Base-by-base conservation (phyloP, 1,139 yeast genomes). In the Suhomyces wounanorum region DNA sequence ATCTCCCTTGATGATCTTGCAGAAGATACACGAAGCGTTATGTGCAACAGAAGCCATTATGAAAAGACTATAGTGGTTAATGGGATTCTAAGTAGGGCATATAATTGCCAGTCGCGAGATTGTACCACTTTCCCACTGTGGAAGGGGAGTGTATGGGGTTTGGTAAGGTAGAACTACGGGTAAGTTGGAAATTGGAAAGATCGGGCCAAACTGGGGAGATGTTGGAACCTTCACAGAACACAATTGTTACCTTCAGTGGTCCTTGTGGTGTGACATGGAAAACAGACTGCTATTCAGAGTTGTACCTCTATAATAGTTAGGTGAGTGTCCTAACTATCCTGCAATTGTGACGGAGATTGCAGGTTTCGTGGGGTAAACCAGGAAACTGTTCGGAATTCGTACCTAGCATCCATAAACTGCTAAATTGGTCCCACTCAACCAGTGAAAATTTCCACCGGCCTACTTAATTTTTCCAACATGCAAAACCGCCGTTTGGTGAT, bases 1-100 rank as follows among this genome's bases (percentile, higher is more conserved):
- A 61, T 92, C 97, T 49, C 97, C 96, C 66, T 88, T 89, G 72
- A 92, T 84, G 68, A 92, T 92, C 64, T 90, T 89, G 77, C 98
- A 92, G 67, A 92, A 92, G 60, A 92, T 83, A 72, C 98, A 92
- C 44, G 83, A 70, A 17, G 88, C 84, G 52, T 61, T 53, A 44
- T 64, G 56, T 43, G 73, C 71, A 25, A 63, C 61, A 16, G 51
- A 47, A 10, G 70, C 62, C 70, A 64, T 67, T 55, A 25, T 48
- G 59, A 46, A 18, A 28, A 33, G 26, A 43, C 49, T 51, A n/a
- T 43, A 40, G 51, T 47, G 45, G 53, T 48, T 51, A 45, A 23
- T 25, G 14, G 28, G 18, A 37, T 8, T 11, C 9, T 11, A 14
- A 40, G 42, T 26, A 40, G 33, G 42, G 42, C 30, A 40, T 26